These are phyloP conservation scores for Cornus suecica DNA, from an alignment of 148 eudicot species.

Conservation along the genomic window DNA sequence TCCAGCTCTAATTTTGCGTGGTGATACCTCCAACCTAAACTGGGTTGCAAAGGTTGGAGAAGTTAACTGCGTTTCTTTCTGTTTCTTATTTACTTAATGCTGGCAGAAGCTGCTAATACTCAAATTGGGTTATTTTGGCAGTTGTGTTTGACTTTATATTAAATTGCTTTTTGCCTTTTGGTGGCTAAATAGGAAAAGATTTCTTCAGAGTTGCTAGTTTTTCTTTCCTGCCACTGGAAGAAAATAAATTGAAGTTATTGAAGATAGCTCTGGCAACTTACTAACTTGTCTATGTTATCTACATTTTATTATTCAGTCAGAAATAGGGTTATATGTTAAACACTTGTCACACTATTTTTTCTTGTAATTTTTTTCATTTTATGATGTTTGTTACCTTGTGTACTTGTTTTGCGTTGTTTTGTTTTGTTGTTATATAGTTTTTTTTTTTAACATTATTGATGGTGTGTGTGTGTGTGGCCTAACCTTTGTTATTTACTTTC, in stretches of 20 bases:
- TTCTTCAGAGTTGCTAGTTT: neutral
- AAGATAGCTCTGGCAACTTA: neutral
- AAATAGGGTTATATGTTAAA: neutral
- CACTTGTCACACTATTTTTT: neutral
- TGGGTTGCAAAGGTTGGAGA: conserved; percentile 68
- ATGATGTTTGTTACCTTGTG: neutral
- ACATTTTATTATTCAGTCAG: neutral
- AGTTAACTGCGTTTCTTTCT: conserved; percentile 3
- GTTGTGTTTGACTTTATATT: neutral
- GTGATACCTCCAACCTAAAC: conserved; percentile 51
- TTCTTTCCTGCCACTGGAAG: neutral
- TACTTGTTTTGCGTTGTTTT: conserved; percentile 11
- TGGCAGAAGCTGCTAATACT: neutral
- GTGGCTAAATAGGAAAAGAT: neutral
- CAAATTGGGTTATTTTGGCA: neutral
- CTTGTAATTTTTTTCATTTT: neutral
- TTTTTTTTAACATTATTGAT: too few species aligned
- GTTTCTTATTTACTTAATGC: neutral
- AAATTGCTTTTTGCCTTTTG: neutral
- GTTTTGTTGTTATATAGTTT: too few species aligned
- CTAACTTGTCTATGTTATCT: neutral
- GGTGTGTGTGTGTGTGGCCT: too few species aligned
- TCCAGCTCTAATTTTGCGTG: conserved; percentile 80
- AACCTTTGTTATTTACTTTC: conserved; percentile 30
- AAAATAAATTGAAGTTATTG: neutral